Percentiles rank a stretch among this genome's conserved stretches.
These are phyloP conservation scores for Arabidopsis suecica DNA, from an alignment of 345 rosid genomes.

Conservation along the genomic window DNA sequence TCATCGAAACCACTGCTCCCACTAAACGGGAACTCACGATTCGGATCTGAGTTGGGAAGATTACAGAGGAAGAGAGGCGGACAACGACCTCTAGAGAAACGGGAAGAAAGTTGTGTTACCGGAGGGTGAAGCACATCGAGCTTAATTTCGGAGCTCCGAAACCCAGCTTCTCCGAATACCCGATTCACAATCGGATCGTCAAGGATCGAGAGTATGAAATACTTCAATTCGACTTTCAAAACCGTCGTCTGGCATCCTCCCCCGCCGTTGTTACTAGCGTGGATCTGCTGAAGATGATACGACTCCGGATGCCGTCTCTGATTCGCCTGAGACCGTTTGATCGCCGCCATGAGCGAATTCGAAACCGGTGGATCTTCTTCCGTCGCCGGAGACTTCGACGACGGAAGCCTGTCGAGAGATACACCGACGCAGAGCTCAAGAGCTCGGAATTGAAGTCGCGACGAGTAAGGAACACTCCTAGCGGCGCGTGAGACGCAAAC, in stretches of 20 bases:
- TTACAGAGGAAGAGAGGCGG: constrained; percentile 61
- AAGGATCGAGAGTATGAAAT: constrained; percentile 61
- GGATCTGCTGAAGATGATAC: constrained; percentile 70
- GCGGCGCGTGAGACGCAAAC: constrained; percentile 61
- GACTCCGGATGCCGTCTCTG: constrained; percentile 86
- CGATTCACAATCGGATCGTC: constrained; percentile 78
- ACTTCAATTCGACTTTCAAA: constrained; percentile 63
- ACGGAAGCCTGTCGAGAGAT: constrained; percentile 59
- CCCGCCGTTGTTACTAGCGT: constrained; percentile 35
- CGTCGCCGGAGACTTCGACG: constrained; percentile 39
- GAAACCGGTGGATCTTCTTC: constrained; percentile 65
- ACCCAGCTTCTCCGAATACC: constrained; percentile 66
- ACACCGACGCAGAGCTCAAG: constrained; percentile 70
- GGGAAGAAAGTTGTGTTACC: constrained; percentile 43
- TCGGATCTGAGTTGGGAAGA: constrained; percentile 49
- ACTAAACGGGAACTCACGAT: constrained; percentile 43
- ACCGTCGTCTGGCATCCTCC: constrained; percentile 41
- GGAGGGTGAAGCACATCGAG: constrained; percentile 64
- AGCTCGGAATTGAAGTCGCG: constrained; percentile 63
- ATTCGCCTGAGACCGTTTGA: constrained; percentile 85
- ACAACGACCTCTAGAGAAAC: constrained; percentile 42
- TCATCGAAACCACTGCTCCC: constrained; percentile 46
- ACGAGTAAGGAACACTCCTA: constrained; percentile 44
- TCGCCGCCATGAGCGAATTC: constrained; percentile 90
- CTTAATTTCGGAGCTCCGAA: constrained; percentile 65